Base-by-base conservation (phyloP, 2,329 filamentous ascomycete species). In the Penicillium sp. region DNA sequence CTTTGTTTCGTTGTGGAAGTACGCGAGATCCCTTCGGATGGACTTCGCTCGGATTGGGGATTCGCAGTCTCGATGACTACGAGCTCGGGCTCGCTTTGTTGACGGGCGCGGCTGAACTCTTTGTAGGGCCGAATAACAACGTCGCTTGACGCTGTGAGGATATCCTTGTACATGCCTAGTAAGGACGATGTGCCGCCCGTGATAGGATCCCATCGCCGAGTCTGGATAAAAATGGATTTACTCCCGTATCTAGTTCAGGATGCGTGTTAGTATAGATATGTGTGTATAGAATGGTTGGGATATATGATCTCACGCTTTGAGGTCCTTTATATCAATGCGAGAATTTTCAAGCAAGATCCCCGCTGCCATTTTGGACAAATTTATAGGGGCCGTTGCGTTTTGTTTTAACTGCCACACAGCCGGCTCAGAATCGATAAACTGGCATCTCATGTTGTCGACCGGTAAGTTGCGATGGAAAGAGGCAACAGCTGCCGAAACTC, bases 391-490 rank as follows among this genome's bases (percentile, higher is more conserved):
- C 1, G 55, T 62, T 2, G 16, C 2, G 5, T 38, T n/a, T 45
- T 60, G 45, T n/a, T 47, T 56, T 4, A 56, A n/a, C 16, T 34
- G 33, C 72, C 70, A 75, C 0, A 59, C 60, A 6, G 73, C 72
- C 2, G 70, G 57, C 23, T 66, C 65, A 8, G 61, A 52, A 3
- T 65, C 60, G 1, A 65, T 19, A 3, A 70, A 29, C 13, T 58
- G 38, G 50, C 67, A 72, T 15, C 58, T 52, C 57, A 70, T 64
- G 15, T 50, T 25, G 5, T 62, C 61, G 4, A 62, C 2, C 0
- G 65, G 66, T 3, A 72, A 53, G 31, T 71, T 64, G 5, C 61
- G 73, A 62, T 81, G 78, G 59, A 82, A 82, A 4, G 71, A 76
- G 34, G 74, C 68, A 4, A 74, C 78, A 1, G 78, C 79, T 2